Base-by-base conservation (phyloP, 108 stramenopile species). In the Skeletonema marinoi region DNA sequence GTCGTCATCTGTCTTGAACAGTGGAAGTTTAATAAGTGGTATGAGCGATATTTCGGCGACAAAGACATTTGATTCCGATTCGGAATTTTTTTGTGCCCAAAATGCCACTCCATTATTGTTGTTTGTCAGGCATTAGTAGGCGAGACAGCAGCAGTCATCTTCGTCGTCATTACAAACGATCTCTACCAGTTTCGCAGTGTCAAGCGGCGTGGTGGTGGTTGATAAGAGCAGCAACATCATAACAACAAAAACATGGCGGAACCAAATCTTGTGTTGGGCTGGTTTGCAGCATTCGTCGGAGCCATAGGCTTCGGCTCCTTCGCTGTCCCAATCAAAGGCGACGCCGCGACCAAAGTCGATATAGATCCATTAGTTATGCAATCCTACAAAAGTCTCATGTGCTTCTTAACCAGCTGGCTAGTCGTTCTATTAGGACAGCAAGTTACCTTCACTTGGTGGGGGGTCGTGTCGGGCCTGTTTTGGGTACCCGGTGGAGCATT, bases 401-500 rank as follows among this genome's bases (percentile, higher is more conserved):
- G 80, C 38, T 81, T 87, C 56, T 50, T 82, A 11, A 76, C 81
- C 4, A 64, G 66, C 39, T 83, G 82, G 82, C 16, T 80, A 21
- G 82, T 83, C n/a, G 19, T 80, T 31, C 56, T 80, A 4, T 66
- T 80, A 12, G 78, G 81, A 12, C 77, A 75, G 60, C 39, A 79
- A 61, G 58, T 83, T 32, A 73, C 77, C 21, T 83, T 75, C 65
- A 87, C 86, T n/a, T 72, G 79, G 68, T 84, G 83, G 83, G 86
- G 86, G 32, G 60, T 87, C 6, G 71, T 84, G 1, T 82, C 80
- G 2, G 86, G 86, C 14, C 58, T 89, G 16, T 92, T 89, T 60
- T 90, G 92, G 92, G 89, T 90, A 12, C 92, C 92, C 14, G 92
- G 84, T 3, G 92, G 92, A 31, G 70, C 75, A 3, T 78, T 83